Conservation (phyloP, 1,284 basidiomycete genomes). For the Cryptococcus wingfieldii region DNA sequence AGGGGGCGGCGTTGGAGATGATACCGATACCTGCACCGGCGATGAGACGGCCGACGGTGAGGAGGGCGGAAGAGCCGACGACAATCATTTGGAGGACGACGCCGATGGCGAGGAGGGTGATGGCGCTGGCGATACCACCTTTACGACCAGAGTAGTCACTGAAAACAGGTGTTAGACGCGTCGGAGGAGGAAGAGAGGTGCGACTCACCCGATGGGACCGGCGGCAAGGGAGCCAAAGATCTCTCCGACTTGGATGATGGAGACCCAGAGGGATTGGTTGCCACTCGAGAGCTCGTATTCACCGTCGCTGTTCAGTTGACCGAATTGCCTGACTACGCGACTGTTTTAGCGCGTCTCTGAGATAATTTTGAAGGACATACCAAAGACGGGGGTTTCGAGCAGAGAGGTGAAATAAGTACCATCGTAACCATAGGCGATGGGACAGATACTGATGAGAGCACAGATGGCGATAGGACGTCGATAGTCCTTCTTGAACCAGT, state of each 20-base stretch:
- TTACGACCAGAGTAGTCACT: conserved; percentile 48
- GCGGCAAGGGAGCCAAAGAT: conserved; percentile 49
- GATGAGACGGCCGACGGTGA: conserved; percentile 49
- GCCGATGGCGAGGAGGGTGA: conserved; percentile 44
- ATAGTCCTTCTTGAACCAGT: conserved; percentile 19
- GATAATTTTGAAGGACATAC: conserved; percentile 10
- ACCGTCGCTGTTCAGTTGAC: conserved; percentile 4
- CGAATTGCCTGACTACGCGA: conserved; percentile 18
- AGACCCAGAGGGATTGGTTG: conserved; percentile 39
- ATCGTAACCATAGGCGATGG: conserved; percentile 48
- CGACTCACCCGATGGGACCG: conserved; percentile 41
- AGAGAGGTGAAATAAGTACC: conserved; percentile 47
- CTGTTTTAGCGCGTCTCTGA: conserved; percentile 15
- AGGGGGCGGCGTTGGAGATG: conserved; percentile 44
- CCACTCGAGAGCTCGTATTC: conserved; percentile 14
- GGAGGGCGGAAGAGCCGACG: conserved; percentile 35
- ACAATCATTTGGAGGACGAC: conserved; percentile 48
- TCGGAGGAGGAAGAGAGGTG: not conserved
- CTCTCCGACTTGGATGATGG: conserved; percentile 52
- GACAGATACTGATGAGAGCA: conserved; percentile 22
- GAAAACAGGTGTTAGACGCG: not conserved
- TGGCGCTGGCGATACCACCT: conserved; percentile 44
- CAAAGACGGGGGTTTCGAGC: conserved; percentile 46
- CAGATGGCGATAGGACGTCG: conserved; percentile 22
- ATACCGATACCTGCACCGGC: conserved; percentile 50